Conservation (phyloP, 768 basidiomycete species). For the Russula griseocarnosa region DNA sequence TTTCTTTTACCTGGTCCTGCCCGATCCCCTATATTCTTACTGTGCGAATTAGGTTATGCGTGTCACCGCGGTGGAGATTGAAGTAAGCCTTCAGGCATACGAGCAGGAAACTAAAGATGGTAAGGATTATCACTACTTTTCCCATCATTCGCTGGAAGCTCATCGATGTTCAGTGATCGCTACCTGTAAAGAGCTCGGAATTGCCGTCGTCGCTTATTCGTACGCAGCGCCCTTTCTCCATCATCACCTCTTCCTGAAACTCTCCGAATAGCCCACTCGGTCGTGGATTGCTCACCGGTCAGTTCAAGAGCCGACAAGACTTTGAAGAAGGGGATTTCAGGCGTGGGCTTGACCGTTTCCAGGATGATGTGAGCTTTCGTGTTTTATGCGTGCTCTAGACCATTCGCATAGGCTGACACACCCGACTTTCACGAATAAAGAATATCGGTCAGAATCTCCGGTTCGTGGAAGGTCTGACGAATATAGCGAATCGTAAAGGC, state of each 20-base stretch:
- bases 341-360: conserved; percentile 36
- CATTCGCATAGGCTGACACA: background rate
- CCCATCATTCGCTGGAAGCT: background rate
- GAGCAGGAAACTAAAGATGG: conserved; percentile 50
- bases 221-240: conserved; percentile 29
- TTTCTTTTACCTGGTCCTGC: too few species aligned
- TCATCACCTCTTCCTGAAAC: background rate
- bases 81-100: conserved; percentile 59
- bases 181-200: conserved; percentile 50
- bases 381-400: background rate
- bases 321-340: conserved; percentile 41
- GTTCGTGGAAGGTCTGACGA: conserved; percentile 41
- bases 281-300: conserved; percentile 51
- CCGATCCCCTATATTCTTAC: too few species aligned
- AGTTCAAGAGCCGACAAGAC: conserved; percentile 40
- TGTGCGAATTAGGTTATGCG: background rate
- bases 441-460: conserved; percentile 41
- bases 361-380: conserved; percentile 34
- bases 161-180: conserved; percentile 41
- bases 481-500: conserved; percentile 42
- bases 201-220: conserved; percentile 59
- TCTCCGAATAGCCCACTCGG: conserved; percentile 45
- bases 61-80: conserved; percentile 61
- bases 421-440: conserved; percentile 25
- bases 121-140: conserved; percentile 17